These are phyloP conservation scores for Stagonosporopsis vannaccii DNA, from an alignment of 2,329 filamentous ascomycete species.

Conservation along the genomic window DNA sequence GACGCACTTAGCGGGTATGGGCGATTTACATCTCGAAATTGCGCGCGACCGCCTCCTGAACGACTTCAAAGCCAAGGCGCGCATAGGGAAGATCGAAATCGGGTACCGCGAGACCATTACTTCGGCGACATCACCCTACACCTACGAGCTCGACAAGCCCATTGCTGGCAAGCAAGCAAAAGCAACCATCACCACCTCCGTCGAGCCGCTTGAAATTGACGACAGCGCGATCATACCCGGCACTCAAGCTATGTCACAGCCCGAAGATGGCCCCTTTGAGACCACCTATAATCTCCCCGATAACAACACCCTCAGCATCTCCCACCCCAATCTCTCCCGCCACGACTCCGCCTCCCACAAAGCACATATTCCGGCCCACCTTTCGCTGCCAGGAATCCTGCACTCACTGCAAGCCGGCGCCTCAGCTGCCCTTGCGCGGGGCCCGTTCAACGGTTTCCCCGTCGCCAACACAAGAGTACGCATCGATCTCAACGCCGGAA, in stretches of 20 bases:
- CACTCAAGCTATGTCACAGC: slow-evolving; percentile 32
- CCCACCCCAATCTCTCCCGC: slow-evolving; percentile 59
- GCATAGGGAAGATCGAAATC: slow-evolving; percentile 90
- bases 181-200: slow-evolving; percentile 73
- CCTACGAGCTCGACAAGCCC: slow-evolving; percentile 75
- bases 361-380: slow-evolving; percentile 62
- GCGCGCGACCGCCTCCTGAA: slow-evolving; percentile 86
- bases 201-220: slow-evolving; percentile 68
- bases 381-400: slow-evolving; percentile 59
- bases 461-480: slow-evolving; percentile 77
- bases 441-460: slow-evolving; percentile 80
- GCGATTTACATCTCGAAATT: slow-evolving; percentile 92
- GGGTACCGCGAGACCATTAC: slow-evolving; percentile 89
- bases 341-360: slow-evolving; percentile 41
- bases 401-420: slow-evolving; percentile 76
- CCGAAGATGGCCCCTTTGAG: slow-evolving; percentile 37
- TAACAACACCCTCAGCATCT: slow-evolving; percentile 72
- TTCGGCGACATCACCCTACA: slow-evolving; percentile 62
- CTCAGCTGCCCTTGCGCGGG: slow-evolving; percentile 82
- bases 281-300: slow-evolving; percentile 56
- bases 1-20: slow-evolving; percentile 94
- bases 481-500: slow-evolving; percentile 70
- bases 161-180: slow-evolving; percentile 81
- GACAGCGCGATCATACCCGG: slow-evolving; percentile 26
- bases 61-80: slow-evolving; percentile 85